phyloP scores from a whole-genome alignment of 768 basidiomycete species.

The Mycena olivaceomarginata region DNA sequence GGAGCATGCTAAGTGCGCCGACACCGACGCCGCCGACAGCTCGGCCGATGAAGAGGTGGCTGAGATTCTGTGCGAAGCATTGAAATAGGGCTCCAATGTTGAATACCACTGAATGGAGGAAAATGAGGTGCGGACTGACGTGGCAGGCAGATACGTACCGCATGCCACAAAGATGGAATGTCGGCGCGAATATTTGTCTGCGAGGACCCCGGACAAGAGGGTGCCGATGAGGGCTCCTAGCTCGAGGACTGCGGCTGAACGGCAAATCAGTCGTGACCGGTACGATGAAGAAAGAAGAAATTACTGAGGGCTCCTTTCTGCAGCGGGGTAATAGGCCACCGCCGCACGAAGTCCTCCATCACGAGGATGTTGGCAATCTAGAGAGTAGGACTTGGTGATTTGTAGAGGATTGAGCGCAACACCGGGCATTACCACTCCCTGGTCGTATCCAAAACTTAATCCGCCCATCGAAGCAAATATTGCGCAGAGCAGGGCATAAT shows the following conservation, averaged over 20 bases:
- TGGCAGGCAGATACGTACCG: conserved; percentile 61
- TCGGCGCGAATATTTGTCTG: conserved; percentile 81
- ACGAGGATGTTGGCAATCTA: conserved; percentile 90
- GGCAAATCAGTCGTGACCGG: neutral
- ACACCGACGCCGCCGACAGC: conserved; percentile 88
- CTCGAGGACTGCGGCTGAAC: conserved; percentile 84
- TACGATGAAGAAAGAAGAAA: conserved; percentile 45
- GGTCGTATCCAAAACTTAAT: conserved; percentile 88
- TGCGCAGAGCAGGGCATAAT: conserved; percentile 80
- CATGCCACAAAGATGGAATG: conserved; percentile 82
- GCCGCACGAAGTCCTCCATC: conserved; percentile 82
- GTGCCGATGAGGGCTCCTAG: conserved; percentile 89
- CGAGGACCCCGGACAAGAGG: conserved; percentile 77
- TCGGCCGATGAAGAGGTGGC: conserved; percentile 80
- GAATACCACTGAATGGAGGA: conserved; percentile 71
- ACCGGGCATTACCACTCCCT: conserved; percentile 74
- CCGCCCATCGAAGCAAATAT: conserved; percentile 88
- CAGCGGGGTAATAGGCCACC: conserved; percentile 83
- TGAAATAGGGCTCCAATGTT: conserved; percentile 85
- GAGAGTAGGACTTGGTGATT: too few relatives aligned
- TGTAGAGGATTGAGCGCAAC: neutral
- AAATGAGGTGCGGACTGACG: neutral
- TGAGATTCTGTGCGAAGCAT: conserved; percentile 72
- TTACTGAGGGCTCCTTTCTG: conserved; percentile 88
- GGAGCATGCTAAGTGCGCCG: conserved; percentile 88